A percentile compares a stretch with the other conserved stretches of the same genome.
These are phyloP conservation scores for Ophiocordyceps australis DNA, from an alignment of 2,329 filamentous ascomycete genomes.

Conservation along the genomic window DNA sequence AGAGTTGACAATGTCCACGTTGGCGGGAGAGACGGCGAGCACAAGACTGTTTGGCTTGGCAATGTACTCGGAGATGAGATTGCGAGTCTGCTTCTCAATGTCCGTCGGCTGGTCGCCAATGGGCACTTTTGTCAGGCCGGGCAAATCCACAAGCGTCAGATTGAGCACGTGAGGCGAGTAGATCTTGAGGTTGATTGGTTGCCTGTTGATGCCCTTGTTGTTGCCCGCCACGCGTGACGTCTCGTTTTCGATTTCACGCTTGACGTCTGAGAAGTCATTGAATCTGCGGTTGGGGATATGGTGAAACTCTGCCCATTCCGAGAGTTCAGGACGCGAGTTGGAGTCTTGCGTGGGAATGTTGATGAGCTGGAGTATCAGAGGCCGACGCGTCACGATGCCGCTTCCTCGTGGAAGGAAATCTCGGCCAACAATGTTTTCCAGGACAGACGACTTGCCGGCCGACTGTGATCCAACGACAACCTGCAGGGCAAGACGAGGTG, in stretches of 20 bases:
- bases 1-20: slow-evolving; percentile 96
- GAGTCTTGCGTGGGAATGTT: slow-evolving; percentile 70
- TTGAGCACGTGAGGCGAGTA: slow-evolving; percentile 96
- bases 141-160: slow-evolving; percentile 87
- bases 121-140: slow-evolving; percentile 88
- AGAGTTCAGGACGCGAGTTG: slow-evolving; percentile 43
- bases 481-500: slow-evolving; percentile 22
- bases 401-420: slow-evolving; percentile 94
- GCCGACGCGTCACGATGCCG: slow-evolving; percentile 87
- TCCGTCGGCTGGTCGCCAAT: slow-evolving; percentile 95
- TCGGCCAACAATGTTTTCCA: slow-evolving; percentile 96
- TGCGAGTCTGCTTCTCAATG: slow-evolving; percentile 96
- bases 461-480: slow-evolving; percentile 98
- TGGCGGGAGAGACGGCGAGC: slow-evolving; percentile 88
- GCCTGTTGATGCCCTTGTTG: slow-evolving; percentile 96
- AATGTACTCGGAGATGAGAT: slow-evolving; percentile 94
- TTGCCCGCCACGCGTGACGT: slow-evolving; percentile 79
- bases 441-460: slow-evolving; percentile 92
- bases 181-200: slow-evolving; percentile 96
- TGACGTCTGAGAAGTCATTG: slow-evolving; percentile 83
- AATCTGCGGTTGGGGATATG: slow-evolving; percentile 82
- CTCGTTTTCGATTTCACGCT: slow-evolving; percentile 93
- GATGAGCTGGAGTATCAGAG: slow-evolving; percentile 93
- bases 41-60: slow-evolving; percentile 98
- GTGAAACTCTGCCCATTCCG: slow-evolving; percentile 87